phyloP scores from a whole-genome alignment of 75 land plant species.

The Pinus albicaulis region DNA sequence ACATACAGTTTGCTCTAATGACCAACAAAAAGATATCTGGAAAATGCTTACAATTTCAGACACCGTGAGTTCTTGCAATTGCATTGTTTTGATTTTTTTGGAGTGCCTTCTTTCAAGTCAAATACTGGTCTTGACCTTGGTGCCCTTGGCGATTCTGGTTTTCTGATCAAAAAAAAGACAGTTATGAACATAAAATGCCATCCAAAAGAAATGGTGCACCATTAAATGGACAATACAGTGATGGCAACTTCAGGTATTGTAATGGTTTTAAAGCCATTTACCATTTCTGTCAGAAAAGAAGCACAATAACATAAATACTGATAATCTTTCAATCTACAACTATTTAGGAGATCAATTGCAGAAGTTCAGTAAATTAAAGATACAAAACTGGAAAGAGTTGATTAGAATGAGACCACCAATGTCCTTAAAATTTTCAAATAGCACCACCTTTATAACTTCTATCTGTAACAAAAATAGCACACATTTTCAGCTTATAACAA shows the following conservation, averaged over 20 bases:
- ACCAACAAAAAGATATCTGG: neutral
- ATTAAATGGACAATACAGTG: neutral
- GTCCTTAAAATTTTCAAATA: neutral
- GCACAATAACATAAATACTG: neutral
- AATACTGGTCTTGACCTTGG: constrained; percentile 26
- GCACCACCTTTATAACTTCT: neutral
- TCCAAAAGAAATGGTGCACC: neutral
- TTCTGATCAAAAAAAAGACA: constrained; percentile 26
- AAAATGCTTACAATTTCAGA: constrained; percentile 80
- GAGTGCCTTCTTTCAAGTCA: constrained; percentile 87
- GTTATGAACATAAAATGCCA: neutral
- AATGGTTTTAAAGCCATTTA: neutral
- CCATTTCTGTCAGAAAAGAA: neutral
- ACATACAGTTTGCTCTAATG: neutral
- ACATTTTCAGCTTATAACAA: neutral
- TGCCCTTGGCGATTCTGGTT: constrained; percentile 58
- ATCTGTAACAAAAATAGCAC: neutral
- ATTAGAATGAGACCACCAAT: neutral
- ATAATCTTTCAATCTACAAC: neutral
- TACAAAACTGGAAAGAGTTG: neutral
- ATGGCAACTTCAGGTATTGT: neutral
- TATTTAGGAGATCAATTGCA: neutral
- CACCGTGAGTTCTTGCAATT: constrained; percentile 94
- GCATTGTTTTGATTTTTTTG: constrained; percentile 91
- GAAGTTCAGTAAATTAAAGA: neutral